Base-by-base conservation (phyloP, 805 yeast genomes). In the Phaffomyces opuntiae region DNA sequence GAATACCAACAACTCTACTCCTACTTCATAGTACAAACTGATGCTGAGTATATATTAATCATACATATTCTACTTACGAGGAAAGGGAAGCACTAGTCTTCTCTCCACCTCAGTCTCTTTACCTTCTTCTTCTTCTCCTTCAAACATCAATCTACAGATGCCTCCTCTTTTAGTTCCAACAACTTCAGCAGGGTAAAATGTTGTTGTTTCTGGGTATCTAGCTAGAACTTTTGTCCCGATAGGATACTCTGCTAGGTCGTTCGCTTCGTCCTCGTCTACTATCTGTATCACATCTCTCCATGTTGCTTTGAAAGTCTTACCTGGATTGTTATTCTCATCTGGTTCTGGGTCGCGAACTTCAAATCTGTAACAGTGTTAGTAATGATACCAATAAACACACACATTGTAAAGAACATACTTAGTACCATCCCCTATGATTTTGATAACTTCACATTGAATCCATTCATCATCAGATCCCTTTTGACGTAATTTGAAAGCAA, bases 271-370 rank as follows among this genome's bases (percentile, higher is more conserved):
- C 3, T 60, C 55, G 2, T 82, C 75, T 0, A 95, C 87, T 38
- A 93, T 83, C 35, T 85, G 67, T 21, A 87, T 73, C 4, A 87
- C 65, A 53, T 93, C 98, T 57, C 83, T 83, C 74, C 86, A 80
- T 19, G 77, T 81, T 9, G 96, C 89, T 56, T 82, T 84, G 66
- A 83, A 93, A 1, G 85, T 72, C 55, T 83, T 91, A 3, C 96
- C 96, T 5, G 90, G 85, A 47, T 90, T 87, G 51, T 85, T 87
- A 54, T 81, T 76, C 57, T 91, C 98, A 59, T 93, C 99, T 0
- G 99, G 98, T 58, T 93, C 99, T 0, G 98, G 96, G 63, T 93
- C 99, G 55, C 87, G 79, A n/a, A 93, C 90, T 64, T 93, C 98
- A 61, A 83, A 89, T 48, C 78, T 73, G 53, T 45, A 17, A 61